Evolutionary conservation across 345 rosid species (phyloP), one percentile per base, ranked within the genome.

Genomic region (Syzygium aromaticum): DNA sequence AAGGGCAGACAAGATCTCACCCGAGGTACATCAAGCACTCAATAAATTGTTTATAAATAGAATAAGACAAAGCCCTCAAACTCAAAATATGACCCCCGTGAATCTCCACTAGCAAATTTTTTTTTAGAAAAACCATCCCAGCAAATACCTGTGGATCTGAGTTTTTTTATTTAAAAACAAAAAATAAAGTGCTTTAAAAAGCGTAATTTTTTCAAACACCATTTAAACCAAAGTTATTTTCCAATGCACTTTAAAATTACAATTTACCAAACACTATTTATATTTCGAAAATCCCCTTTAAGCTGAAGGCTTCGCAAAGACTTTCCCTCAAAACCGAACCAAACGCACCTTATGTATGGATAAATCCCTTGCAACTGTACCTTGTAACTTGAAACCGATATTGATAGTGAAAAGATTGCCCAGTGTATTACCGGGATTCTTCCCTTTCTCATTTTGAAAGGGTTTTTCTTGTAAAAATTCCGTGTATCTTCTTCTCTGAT

Each of bases 401-500:
- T n/a, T 22, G 6, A 57, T 23, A 57, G 14, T 23, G 6, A 57
- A 57, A 57, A 23, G 63, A 10, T 23, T 23, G 25, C 25, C 28
- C 22, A 5, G 1, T 23, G 28, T 2, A 0, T 12, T 23, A 57
- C 11, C 28, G 11, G 10, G 25, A 57, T 0, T 56, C 25, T 23
- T 3, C 0, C 61, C 6, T 56, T 56, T 9, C 46, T 43, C 46
- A 43, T 43, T 43, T 43, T 43, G 46, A 43, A 23, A 23, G n/a
- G 61, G 1, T 23, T 56, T 56, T 56, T 56, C 61, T 56, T 12
- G 25, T 56, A 2, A 57, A 57, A 25, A 57, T 25, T 57, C 11
- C 3, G 0, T 2, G 28, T 43, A 43, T 28, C 28, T 57, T 57
- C 28, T 51, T 51, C 12, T 25, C 28, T 12, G 0, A 57, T 57